These are phyloP conservation scores for Adansonia madagascariensis DNA, from an alignment of 441 rosid species.

Conservation along the genomic window DNA sequence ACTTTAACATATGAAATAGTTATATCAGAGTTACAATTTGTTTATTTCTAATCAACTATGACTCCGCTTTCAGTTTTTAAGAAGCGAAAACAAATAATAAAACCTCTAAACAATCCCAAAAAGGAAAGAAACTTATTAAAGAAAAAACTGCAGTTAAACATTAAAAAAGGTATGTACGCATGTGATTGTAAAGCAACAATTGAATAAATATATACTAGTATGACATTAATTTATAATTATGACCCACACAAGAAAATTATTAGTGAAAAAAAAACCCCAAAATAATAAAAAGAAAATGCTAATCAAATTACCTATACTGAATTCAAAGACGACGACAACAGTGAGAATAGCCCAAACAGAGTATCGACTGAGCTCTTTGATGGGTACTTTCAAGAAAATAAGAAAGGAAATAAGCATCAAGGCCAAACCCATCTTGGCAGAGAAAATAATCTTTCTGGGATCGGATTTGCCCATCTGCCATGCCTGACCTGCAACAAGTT, in stretches of 20 bases:
- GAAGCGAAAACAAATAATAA: neutral
- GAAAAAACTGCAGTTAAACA: neutral
- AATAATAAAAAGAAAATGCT: neutral
- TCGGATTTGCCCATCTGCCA: slow-evolving; percentile 66
- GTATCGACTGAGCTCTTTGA: slow-evolving; percentile 56
- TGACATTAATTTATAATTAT: neutral
- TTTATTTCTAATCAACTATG: neutral
- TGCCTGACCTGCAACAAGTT: slow-evolving; percentile 44
- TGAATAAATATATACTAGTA: neutral
- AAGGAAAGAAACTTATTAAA: neutral
- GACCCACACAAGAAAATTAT: neutral
- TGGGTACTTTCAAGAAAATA: slow-evolving; percentile 56
- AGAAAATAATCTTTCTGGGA: slow-evolving; percentile 70
- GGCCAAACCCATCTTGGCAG: slow-evolving; percentile 71
- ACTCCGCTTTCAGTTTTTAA: neutral
- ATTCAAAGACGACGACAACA: slow-evolving; percentile 75
- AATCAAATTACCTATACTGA: slow-evolving; percentile 55
- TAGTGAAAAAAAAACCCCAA: neutral
- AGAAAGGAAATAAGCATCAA: slow-evolving; percentile 54
- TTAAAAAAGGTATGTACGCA: neutral
- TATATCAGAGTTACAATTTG: neutral
- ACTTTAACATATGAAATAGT: neutral
- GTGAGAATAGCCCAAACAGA: slow-evolving; percentile 78
- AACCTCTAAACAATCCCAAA: slow-evolving; percentile 5
- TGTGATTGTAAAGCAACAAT: neutral